Evolutionary conservation across 1,139 yeast genomes (phyloP).

Genomic region (Debaryomycetaceae sp.): DNA sequence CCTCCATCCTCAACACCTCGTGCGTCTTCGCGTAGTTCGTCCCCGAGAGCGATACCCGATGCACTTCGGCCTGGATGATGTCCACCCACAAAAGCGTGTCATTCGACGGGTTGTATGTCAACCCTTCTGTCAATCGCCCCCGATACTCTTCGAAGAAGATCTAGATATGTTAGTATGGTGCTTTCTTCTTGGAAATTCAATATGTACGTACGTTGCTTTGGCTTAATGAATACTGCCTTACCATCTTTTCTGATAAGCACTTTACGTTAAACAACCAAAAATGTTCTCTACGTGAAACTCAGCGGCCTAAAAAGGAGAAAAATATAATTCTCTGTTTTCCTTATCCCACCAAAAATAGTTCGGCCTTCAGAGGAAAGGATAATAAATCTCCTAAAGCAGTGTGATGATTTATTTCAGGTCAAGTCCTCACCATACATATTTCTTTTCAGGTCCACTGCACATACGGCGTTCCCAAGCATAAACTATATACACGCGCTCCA

Average conservation of each 20-base stretch:
- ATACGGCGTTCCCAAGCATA: neutral
- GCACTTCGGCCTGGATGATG: constrained; percentile 56
- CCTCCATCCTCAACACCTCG: constrained; percentile 36
- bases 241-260: neutral
- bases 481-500: neutral
- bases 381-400: no score
- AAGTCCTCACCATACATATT: neutral
- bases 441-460: neutral
- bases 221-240: neutral
- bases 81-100: constrained; percentile 68
- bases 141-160: constrained; percentile 43
- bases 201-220: neutral
- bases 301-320: neutral
- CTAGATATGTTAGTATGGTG: constrained; percentile 2
- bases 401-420: no score
- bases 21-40: constrained; percentile 25
- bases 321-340: neutral
- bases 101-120: constrained; percentile 57
- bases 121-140: constrained; percentile 62
- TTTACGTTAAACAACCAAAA: neutral
- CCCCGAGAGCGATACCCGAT: constrained; percentile 34
- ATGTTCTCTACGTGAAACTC: neutral
- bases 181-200: neutral
- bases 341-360: neutral
- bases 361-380: neutral